Evolutionary conservation across 2,329 filamentous ascomycete species (phyloP), one percentile per base, ranked within the genome.

Genomic region (Fusarium sp.): DNA sequence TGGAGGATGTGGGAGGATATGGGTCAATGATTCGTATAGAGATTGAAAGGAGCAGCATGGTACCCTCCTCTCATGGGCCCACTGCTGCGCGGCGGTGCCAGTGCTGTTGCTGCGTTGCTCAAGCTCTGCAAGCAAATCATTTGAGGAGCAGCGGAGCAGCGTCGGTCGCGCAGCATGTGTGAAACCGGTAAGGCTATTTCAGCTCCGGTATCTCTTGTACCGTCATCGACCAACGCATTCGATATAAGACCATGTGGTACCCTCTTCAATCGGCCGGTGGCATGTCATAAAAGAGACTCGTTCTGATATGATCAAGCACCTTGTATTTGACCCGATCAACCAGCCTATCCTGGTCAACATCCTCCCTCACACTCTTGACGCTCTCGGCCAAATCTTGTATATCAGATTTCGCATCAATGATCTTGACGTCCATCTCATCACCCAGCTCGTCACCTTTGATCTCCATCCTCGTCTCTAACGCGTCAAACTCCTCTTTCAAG

Each of bases 301-400:
- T 26, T 31, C 37, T 60, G 8, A 60, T 47, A 3, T 60, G 36
- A 10, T 60, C 57, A 8, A 60, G 16, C 28, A 60, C 57, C 5
- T 38, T 50, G 12, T 59, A 58, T 36, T 60, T 59, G 1, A 42
- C 53, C 23, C 26, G 45, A n/a, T 59, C 37, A 16, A 50, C 57
- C 57, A 60, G 15, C 36, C 20, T n/a, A 20, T 60, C 57, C 13
- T 31, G n/a, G 8, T 59, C 42, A 13, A 42, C 10, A 2, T 20
- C 36, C 30, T 58, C 49, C 15, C 30, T 36, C 1, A 58, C 13
- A 7, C n/a, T 34, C n/a, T 52, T 37, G 33, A 45, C 18, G 15
- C 6, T 45, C 30, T 11, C 26, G 0, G 18, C 20, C 26, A 58
- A 26, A 6, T 44, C 56, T 9, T 55, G 31, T 7, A 54, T 31